These are phyloP conservation scores for Ogataea kodamae DNA, from an alignment of 805 yeast species.

Conservation along the genomic window DNA sequence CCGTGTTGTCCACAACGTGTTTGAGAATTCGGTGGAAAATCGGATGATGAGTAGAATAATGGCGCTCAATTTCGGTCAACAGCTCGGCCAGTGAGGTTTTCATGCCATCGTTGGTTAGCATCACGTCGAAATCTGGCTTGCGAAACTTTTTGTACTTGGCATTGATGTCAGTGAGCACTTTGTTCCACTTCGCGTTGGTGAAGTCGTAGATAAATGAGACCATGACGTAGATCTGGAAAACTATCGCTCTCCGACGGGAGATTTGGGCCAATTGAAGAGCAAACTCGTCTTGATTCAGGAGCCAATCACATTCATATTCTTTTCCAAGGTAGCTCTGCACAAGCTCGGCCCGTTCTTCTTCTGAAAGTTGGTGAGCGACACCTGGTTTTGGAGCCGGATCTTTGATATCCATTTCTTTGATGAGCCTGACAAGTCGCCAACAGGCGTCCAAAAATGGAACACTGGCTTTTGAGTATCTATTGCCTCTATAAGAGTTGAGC, in stretches of 20 bases:
- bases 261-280: slow-evolving; percentile 17
- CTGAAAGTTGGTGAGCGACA: slow-evolving; percentile 3
- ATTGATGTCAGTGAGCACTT: slow-evolving; percentile 16
- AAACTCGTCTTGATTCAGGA: slow-evolving; percentile 25
- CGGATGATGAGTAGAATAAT: slow-evolving; percentile 15
- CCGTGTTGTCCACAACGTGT: slow-evolving; percentile 18
- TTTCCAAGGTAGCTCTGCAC: slow-evolving; percentile 13
- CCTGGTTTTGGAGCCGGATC: slow-evolving; percentile 5
- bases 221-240: slow-evolving; percentile 27
- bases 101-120: slow-evolving; percentile 15
- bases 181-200: slow-evolving; percentile 20
- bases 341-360: slow-evolving; percentile 8
- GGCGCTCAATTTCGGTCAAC: slow-evolving; percentile 23
- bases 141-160: slow-evolving; percentile 23
- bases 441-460: slow-evolving; percentile 14
- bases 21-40: slow-evolving; percentile 15
- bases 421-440: slow-evolving; percentile 10
- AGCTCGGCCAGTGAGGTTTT: slow-evolving; percentile 16
- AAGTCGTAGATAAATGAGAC: slow-evolving; percentile 21
- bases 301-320: slow-evolving; percentile 30
- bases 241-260: slow-evolving; percentile 18
- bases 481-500: slow-evolving; percentile 13
- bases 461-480: slow-evolving; percentile 13
- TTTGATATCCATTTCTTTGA: slow-evolving; percentile 15
- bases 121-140: slow-evolving; percentile 21